Evolutionary conservation across 2,329 filamentous ascomycete species (phyloP).

Genomic region (Neospermospora avenae): DNA sequence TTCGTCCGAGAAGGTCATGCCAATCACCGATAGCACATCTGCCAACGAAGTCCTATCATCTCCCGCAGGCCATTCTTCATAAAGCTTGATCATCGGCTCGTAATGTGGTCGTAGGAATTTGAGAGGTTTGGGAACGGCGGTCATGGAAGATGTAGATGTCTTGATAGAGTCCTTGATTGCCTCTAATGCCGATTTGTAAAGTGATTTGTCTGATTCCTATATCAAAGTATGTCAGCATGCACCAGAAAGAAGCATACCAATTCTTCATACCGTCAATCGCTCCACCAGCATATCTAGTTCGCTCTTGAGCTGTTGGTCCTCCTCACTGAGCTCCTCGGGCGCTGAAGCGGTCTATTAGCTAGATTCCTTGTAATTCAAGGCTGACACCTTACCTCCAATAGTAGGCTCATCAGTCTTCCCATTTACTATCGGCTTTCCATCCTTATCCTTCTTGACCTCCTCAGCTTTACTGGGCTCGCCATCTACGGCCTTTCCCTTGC

Average conservation of each 20-base stretch:
- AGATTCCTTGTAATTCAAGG: conserved; percentile 12
- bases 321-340: conserved; percentile 89
- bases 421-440: conserved; percentile 67
- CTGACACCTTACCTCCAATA: conserved; percentile 38
- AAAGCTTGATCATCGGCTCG: conserved; percentile 79
- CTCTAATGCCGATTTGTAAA: conserved; percentile 91
- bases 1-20: conserved; percentile 98
- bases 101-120: conserved; percentile 98
- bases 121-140: conserved; percentile 93
- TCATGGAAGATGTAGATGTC: conserved; percentile 99
- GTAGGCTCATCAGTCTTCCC: conserved; percentile 70
- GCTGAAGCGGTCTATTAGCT: conserved; percentile 39
- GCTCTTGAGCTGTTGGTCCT: conserved; percentile 96
- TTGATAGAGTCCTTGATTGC: conserved; percentile 99
- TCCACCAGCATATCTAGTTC: conserved; percentile 98
- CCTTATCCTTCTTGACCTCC: conserved; percentile 60
- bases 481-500: conserved; percentile 87
- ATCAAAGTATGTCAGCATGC: conserved; percentile 17
- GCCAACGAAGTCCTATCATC: conserved; percentile 87
- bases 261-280: conserved; percentile 70
- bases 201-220: conserved; percentile 78
- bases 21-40: conserved; percentile 93
- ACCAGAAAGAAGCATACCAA: background rate
- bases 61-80: conserved; percentile 83
- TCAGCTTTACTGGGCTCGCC: conserved; percentile 57